A percentile compares a stretch with the other conserved stretches of the same genome.
Conservation (phyloP, 2,329 filamentous ascomycete genomes). For the Hirsutella minnesotensis region DNA sequence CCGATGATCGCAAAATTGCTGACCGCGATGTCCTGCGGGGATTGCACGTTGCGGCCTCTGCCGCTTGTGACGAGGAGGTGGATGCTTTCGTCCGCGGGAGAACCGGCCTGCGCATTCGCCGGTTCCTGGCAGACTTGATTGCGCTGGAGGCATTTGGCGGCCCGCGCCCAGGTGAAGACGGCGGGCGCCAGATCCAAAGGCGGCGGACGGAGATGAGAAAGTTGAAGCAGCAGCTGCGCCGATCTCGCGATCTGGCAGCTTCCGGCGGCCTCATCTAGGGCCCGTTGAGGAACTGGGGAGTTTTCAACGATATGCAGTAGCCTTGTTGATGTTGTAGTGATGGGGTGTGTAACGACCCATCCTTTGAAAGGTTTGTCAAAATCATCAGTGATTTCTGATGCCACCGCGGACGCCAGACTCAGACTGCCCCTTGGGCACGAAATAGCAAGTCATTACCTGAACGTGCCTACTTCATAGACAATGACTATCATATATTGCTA, state of each 20-base stretch:
- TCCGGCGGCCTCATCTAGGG: background rate
- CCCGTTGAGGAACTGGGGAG: background rate
- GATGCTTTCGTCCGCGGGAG: constrained; percentile 38
- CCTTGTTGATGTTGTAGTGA: too few species aligned
- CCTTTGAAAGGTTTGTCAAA: too few species aligned
- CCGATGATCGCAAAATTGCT: constrained; percentile 26
- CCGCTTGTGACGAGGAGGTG: constrained; percentile 41
- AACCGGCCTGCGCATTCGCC: constrained; percentile 40
- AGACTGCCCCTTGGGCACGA: too few species aligned
- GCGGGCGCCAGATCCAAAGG: constrained; percentile 13
- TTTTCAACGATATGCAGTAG: too few species aligned
- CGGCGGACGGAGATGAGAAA: constrained; percentile 20
- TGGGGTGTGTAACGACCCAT: too few species aligned
- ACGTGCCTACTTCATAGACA: too few species aligned
- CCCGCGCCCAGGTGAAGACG: constrained; percentile 12
- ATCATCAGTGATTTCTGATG: too few species aligned
- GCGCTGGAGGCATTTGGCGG: constrained; percentile 34
- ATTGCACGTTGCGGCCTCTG: constrained; percentile 41
- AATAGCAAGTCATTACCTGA: too few species aligned
- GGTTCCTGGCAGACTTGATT: constrained; percentile 42
- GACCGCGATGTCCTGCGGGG: constrained; percentile 43
- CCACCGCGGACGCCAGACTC: too few species aligned
- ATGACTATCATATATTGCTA: too few species aligned
- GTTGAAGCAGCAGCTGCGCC: constrained; percentile 23
- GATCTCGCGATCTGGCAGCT: constrained; percentile 16